Conservation (phyloP, 306 rosid species). For the Vigna angularis region DNA sequence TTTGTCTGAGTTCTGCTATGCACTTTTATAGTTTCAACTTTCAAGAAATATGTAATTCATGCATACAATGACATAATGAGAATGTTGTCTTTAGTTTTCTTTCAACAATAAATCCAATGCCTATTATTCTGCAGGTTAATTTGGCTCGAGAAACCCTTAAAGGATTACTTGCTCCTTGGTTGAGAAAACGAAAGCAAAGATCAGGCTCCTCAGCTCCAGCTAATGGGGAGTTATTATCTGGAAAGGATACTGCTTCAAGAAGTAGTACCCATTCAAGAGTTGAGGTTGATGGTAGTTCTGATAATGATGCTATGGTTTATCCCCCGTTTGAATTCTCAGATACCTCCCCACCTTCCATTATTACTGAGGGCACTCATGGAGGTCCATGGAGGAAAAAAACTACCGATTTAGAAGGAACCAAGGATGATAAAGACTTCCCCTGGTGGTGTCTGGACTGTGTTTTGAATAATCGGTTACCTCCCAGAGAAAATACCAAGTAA, state of each 20-base stretch:
- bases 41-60: neutral
- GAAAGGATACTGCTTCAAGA: conserved; percentile 68
- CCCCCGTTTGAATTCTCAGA: conserved; percentile 87
- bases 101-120: conserved; percentile 14
- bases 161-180: conserved; percentile 87
- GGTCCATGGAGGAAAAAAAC: conserved; percentile 91
- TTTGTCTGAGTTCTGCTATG: conserved; percentile 21
- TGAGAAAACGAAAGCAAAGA: conserved; percentile 67
- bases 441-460: conserved; percentile 87
- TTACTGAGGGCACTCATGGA: conserved; percentile 86
- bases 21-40: conserved; percentile 25
- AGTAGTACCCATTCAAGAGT: conserved; percentile 69
- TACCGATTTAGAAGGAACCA: conserved; percentile 81
- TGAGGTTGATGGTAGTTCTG: conserved; percentile 71
- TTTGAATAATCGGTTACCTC: conserved; percentile 85
- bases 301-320: conserved; percentile 77
- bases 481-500: conserved; percentile 93
- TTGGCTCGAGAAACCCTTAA: conserved; percentile 87
- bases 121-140: conserved; percentile 64
- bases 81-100: conserved; percentile 6
- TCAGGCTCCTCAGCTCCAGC: conserved; percentile 61
- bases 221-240: conserved; percentile 70
- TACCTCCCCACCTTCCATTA: conserved; percentile 77
- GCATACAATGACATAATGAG: conserved; percentile 4
- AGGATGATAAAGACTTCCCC: conserved; percentile 86